Evolutionary conservation across 225 moss, liverwort and hornwort genomes (phyloP).

Genomic region (Sphagnum tenellum): DNA sequence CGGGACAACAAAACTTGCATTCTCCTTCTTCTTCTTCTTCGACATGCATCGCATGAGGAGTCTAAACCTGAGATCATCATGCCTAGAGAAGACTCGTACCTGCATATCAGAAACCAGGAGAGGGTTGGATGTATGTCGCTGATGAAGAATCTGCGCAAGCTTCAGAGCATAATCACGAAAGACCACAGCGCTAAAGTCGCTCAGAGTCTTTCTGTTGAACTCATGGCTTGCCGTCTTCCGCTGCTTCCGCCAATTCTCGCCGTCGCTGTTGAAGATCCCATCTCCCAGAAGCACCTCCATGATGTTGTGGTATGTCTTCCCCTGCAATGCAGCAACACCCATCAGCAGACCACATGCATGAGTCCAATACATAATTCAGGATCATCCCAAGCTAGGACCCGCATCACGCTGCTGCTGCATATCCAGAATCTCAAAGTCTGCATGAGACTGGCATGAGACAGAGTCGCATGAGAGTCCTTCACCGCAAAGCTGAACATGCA

Average conservation of each 20-base stretch:
- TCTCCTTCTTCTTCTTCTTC: too few species aligned
- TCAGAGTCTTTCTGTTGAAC: neutral
- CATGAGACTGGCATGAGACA: too few species aligned
- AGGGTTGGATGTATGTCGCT: neutral
- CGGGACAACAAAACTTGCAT: too few species aligned
- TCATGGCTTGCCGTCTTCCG: constrained; percentile 11
- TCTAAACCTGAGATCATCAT: too few species aligned
- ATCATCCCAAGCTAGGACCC: too few species aligned
- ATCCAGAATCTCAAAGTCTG: too few species aligned
- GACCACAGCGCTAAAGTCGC: constrained; percentile 10
- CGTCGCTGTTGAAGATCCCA: constrained; percentile 8
- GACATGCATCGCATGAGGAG: too few species aligned
- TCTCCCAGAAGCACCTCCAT: constrained; percentile 15
- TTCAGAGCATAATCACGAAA: constrained; percentile 6
- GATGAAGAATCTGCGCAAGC: constrained; percentile 2
- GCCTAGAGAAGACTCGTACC: neutral
- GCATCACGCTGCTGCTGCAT: too few species aligned
- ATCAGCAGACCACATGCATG: neutral
- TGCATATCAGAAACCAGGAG: constrained; percentile 5
- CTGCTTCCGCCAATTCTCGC: constrained; percentile 11
- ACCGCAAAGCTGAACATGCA: too few species aligned
- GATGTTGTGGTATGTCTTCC: constrained; percentile 3
- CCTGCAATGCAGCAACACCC: neutral
- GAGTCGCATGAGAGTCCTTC: too few species aligned
- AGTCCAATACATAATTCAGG: neutral